These are phyloP conservation scores for Purpureocillium lavendulum DNA, from an alignment of 2,329 filamentous ascomycete genomes.

Conservation along the genomic window DNA sequence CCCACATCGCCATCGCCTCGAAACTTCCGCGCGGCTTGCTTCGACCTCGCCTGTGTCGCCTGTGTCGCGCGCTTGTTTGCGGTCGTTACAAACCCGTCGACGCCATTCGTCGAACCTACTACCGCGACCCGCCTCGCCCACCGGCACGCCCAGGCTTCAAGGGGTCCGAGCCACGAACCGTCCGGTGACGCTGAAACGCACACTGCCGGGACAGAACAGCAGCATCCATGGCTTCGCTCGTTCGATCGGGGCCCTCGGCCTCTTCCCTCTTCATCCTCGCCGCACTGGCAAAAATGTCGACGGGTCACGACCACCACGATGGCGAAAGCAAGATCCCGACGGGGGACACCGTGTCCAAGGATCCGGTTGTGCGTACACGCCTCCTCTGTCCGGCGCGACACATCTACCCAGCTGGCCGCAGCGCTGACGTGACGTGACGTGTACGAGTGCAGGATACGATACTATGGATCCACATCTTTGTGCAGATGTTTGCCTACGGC, in stretches of 20 bases:
- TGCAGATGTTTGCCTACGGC: conserved; percentile 82
- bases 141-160: too few species aligned
- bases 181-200: conserved; percentile 4
- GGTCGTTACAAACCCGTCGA: too few species aligned
- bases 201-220: too few species aligned
- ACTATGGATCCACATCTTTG: conserved; percentile 88
- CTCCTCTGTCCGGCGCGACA: not conserved
- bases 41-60: too few species aligned
- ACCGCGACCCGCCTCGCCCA: too few species aligned
- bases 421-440: conserved; percentile 19
- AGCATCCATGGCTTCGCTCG: conserved; percentile 14
- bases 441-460: conserved; percentile 54
- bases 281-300: conserved; percentile 13
- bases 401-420: not conserved
- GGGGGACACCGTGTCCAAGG: conserved; percentile 59
- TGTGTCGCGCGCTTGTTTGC: too few species aligned
- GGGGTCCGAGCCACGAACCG: too few species aligned
- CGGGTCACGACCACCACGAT: conserved; percentile 40
- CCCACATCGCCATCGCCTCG: too few species aligned
- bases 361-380: conserved; percentile 57
- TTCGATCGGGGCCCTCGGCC: conserved; percentile 7
- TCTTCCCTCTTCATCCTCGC: conserved; percentile 12
- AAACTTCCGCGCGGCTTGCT: too few species aligned
- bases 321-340: conserved; percentile 51
- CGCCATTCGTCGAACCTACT: too few species aligned